These are phyloP conservation scores for Phytophthora crassamura DNA, from an alignment of 352 stramenopile genomes.

Conservation along the genomic window DNA sequence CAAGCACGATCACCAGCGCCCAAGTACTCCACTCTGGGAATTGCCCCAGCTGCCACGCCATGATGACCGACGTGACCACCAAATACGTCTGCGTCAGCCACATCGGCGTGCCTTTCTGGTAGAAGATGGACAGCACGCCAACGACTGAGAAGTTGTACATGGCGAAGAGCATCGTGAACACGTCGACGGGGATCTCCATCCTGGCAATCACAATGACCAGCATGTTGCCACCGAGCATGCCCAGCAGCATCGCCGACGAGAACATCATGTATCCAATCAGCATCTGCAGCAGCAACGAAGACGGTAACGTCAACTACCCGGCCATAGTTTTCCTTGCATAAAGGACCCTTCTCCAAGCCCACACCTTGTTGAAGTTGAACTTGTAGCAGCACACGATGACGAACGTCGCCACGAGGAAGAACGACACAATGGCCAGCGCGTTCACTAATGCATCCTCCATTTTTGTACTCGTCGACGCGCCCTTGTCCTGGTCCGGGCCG, in stretches of 20 bases:
- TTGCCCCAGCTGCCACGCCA: conserved; percentile 97
- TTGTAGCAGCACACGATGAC: conserved; percentile 93
- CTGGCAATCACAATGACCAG: conserved; percentile 72
- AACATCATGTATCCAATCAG: conserved; percentile 92
- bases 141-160: conserved; percentile 95
- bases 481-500: conserved; percentile 56
- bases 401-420: conserved; percentile 91
- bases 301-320: neutral
- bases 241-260: conserved; percentile 87
- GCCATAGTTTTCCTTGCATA: neutral
- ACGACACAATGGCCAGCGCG: conserved; percentile 89
- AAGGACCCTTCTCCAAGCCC: conserved; percentile 7
- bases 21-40: conserved; percentile 96
- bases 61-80: conserved; percentile 96
- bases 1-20: conserved; percentile 94
- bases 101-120: conserved; percentile 82
- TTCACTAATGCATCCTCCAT: conserved; percentile 85
- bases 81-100: conserved; percentile 95
- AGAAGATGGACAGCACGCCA: conserved; percentile 91
- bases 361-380: conserved; percentile 88
- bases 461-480: conserved; percentile 69
- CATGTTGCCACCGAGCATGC: conserved; percentile 88
- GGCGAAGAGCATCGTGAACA: conserved; percentile 69
- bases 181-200: conserved; percentile 68
- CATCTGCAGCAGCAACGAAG: conserved; percentile 45